phyloP scores from a whole-genome alignment of 2,329 filamentous ascomycete species.

The Fusarium sp. region DNA sequence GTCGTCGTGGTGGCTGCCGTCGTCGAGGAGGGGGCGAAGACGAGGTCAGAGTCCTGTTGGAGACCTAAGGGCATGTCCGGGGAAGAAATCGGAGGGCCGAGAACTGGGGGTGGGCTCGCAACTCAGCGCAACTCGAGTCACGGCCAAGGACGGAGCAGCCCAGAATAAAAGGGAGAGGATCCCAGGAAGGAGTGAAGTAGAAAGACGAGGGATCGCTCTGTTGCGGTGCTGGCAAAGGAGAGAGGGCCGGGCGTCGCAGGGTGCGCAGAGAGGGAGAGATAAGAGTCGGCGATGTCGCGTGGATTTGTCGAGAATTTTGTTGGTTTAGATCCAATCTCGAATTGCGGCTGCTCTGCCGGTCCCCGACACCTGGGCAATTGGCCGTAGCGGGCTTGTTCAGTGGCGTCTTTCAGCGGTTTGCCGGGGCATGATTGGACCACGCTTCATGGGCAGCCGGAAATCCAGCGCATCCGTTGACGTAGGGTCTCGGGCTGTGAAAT shows the following conservation, averaged over 20 bases:
- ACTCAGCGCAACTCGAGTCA: slow-evolving; percentile 27
- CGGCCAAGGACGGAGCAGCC: slow-evolving; percentile 21
- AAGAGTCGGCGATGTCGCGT: slow-evolving; percentile 28
- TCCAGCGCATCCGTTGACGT: not conserved
- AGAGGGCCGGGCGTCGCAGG: slow-evolving; percentile 28
- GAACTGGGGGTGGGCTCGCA: slow-evolving; percentile 14
- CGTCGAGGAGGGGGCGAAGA: slow-evolving; percentile 36
- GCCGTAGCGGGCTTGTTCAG: slow-evolving; percentile 23
- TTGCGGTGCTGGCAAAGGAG: slow-evolving; percentile 3
- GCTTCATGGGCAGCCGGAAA: not conserved
- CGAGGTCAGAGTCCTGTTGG: slow-evolving; percentile 38
- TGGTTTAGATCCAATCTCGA: slow-evolving; percentile 21
- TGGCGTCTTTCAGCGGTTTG: slow-evolving; percentile 22
- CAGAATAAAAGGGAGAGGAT: slow-evolving; percentile 21
- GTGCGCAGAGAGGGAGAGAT: slow-evolving; percentile 21
- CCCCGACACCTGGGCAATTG: slow-evolving; percentile 1
- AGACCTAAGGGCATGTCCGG: slow-evolving; percentile 45
- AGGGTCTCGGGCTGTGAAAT: not conserved
- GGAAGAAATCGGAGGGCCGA: slow-evolving; percentile 10
- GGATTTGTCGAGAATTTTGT: slow-evolving; percentile 40
- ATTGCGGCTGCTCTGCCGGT: slow-evolving; percentile 32
- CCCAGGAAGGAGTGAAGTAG: slow-evolving; percentile 11
- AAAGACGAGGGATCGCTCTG: slow-evolving; percentile 20
- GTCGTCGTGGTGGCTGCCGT: slow-evolving; percentile 20
- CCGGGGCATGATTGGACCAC: slow-evolving; percentile 8